Evolutionary conservation across 2,329 filamentous ascomycete genomes (phyloP).

Genomic region (Claviceps citrina): DNA sequence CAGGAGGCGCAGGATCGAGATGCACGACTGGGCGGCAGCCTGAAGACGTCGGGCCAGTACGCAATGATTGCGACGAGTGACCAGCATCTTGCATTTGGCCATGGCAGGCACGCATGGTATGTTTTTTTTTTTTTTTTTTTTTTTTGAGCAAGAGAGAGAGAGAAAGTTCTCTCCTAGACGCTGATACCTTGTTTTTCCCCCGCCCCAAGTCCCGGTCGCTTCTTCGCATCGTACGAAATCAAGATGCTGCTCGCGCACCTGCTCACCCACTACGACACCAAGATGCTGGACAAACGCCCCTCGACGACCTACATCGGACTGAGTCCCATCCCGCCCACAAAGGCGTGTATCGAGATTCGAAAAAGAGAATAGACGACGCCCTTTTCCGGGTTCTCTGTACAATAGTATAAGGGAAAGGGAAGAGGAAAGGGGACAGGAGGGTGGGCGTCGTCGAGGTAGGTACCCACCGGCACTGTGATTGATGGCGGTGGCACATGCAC

Average conservation of each 20-base stretch:
- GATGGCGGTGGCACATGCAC: too few species aligned
- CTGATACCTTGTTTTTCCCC: background rate
- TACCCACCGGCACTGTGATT: background rate
- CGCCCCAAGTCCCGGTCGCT: slow-evolving; percentile 38
- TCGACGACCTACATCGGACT: slow-evolving; percentile 28
- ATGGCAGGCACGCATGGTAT: slow-evolving; percentile 37
- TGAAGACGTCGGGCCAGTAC: slow-evolving; percentile 21
- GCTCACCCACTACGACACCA: slow-evolving; percentile 37
- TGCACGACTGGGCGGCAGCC: slow-evolving; percentile 9
- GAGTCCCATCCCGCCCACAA: slow-evolving; percentile 20
- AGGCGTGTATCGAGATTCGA: slow-evolving; percentile 15
- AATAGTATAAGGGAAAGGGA: too few species aligned
- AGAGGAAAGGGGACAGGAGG: too few species aligned
- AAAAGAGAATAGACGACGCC: slow-evolving; percentile 3
- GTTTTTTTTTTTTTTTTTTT: slow-evolving; percentile 1
- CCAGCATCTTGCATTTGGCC: slow-evolving; percentile 37
- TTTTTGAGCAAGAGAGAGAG: too few species aligned
- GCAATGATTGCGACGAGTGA: slow-evolving; percentile 38
- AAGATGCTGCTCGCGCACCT: slow-evolving; percentile 39
- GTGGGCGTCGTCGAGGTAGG: too few species aligned
- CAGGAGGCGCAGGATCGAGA: slow-evolving; percentile 23
- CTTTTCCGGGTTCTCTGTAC: background rate
- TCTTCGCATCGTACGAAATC: slow-evolving; percentile 39
- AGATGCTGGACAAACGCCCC: slow-evolving; percentile 24
- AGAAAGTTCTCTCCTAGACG: background rate